A percentile compares a stretch with the other conserved stretches of the same genome.
Conservation (phyloP, 192 early-diverging fungal species). For the Umbelopsis vinacea region DNA sequence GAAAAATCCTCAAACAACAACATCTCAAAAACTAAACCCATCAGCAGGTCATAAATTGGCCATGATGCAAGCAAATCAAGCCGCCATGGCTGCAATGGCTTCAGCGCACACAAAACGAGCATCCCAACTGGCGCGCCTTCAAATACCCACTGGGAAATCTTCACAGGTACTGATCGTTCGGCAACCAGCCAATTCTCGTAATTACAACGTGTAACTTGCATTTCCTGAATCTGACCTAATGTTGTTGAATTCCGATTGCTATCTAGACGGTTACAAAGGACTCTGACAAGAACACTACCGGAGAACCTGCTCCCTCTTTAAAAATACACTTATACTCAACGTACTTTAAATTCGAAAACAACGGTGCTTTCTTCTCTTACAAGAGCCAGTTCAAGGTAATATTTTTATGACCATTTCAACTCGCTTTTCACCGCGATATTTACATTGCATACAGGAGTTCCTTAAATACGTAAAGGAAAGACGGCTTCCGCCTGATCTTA, state of each 20-base stretch:
- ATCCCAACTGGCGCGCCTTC: constrained; percentile 22
- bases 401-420: background rate
- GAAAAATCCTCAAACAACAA: background rate
- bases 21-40: constrained; percentile 11
- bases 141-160: background rate
- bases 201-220: background rate
- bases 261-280: background rate
- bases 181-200: background rate
- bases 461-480: constrained; percentile 53
- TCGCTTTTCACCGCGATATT: background rate
- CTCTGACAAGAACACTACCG: constrained; percentile 24
- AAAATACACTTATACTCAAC: constrained; percentile 69
- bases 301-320: constrained; percentile 59
- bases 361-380: constrained; percentile 60
- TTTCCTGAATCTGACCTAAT: background rate
- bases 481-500: constrained; percentile 63
- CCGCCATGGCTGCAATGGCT: constrained; percentile 33
- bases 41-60: constrained; percentile 25
- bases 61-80: constrained; percentile 35
- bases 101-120: constrained; percentile 32
- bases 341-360: constrained; percentile 75
- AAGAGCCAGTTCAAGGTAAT: constrained; percentile 59
- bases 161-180: background rate
- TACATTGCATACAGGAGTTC: constrained; percentile 45
- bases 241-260: background rate